These are phyloP conservation scores for Argentina anserina DNA, from an alignment of 306 rosid genomes.

Conservation along the genomic window DNA sequence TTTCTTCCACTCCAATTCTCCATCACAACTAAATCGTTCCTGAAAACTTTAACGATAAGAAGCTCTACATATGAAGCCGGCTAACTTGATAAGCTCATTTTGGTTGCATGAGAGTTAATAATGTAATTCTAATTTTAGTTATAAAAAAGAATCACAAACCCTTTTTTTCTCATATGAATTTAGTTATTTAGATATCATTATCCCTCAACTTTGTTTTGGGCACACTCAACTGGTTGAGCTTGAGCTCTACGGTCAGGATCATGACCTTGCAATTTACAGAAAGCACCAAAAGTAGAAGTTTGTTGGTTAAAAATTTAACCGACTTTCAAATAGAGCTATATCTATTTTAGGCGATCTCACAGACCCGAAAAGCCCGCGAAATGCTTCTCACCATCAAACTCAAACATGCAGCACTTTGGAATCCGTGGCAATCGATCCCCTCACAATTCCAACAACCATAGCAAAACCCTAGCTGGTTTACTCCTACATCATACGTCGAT, in stretches of 20 bases:
- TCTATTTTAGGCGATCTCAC: slow-evolving; percentile 27
- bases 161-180: too few species aligned
- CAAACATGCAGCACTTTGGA: background rate
- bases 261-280: background rate
- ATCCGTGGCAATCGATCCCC: slow-evolving; percentile 20
- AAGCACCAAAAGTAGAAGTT: background rate
- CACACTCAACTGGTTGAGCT: background rate
- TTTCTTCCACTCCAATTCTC: too few species aligned
- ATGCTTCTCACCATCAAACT: slow-evolving; percentile 14
- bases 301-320: slow-evolving; percentile 5
- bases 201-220: background rate
- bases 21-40: too few species aligned
- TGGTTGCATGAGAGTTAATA: too few species aligned
- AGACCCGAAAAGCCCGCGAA: slow-evolving; percentile 31
- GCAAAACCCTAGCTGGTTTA: background rate
- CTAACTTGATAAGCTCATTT: too few species aligned
- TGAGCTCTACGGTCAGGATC: background rate
- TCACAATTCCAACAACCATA: background rate
- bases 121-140: too few species aligned
- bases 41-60: too few species aligned
- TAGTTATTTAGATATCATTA: too few species aligned
- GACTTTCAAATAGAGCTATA: slow-evolving; percentile 14
- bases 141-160: too few species aligned
- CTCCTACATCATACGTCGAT: background rate
- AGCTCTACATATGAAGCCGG: too few species aligned